phyloP scores from a whole-genome alignment of 169 alveolate genomes.

The Pseudocohnilembus persalinus region DNA sequence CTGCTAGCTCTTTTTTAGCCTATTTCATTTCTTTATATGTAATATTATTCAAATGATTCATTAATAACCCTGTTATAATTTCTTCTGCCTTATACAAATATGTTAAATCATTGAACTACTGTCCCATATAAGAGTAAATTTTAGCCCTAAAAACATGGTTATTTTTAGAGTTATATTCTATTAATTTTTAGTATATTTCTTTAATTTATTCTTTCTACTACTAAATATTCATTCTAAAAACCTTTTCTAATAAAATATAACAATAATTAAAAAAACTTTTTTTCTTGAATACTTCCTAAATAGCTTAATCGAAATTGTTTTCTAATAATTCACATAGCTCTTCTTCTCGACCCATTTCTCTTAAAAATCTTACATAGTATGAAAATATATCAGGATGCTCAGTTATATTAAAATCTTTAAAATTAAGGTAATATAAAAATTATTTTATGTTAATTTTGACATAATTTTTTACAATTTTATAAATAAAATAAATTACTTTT shows the following conservation, averaged over 20 bases:
- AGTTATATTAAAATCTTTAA: neutral
- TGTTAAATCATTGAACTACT: neutral
- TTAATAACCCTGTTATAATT: neutral
- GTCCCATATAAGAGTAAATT: neutral
- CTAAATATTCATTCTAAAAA: neutral
- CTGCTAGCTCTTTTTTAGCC: neutral
- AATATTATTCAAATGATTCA: neutral
- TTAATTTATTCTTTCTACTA: neutral
- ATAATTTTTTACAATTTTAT: no score
- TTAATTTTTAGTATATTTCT: no score
- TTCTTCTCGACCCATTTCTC: neutral
- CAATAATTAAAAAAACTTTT: no score
- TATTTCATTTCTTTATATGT: neutral
- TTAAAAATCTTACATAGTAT: neutral
- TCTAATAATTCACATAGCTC: neutral
- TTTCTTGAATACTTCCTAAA: no score
- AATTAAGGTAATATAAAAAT: no score
- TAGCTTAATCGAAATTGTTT: neutral
- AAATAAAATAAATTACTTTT: neutral
- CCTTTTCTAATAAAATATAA: neutral
- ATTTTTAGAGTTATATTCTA: no score
- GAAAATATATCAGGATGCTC: neutral
- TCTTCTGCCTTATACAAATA: neutral
- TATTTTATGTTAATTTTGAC: no score
- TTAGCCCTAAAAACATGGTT: neutral